Evolutionary conservation across 129 eudicot genomes (phyloP).

Genomic region (Arctium minus): DNA sequence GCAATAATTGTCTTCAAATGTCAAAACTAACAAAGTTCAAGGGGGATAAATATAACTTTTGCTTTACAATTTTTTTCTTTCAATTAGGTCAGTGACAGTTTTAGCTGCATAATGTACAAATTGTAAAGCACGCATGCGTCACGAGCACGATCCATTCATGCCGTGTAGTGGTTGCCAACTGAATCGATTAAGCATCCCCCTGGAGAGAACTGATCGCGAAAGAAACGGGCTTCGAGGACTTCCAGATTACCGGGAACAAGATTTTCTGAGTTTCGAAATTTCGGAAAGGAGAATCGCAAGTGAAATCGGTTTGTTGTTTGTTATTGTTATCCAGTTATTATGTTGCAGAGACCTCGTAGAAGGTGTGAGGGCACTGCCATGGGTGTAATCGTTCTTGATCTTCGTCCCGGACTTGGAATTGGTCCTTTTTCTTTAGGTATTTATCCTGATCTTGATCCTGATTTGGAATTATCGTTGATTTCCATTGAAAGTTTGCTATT

Average conservation of each 20-base stretch:
- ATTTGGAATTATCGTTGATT: background rate
- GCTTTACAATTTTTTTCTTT: background rate
- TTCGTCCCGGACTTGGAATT: conserved; percentile 89
- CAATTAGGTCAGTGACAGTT: background rate
- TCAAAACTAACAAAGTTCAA: conserved; percentile 3
- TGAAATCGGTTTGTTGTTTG: background rate
- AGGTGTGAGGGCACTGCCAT: conserved; percentile 90
- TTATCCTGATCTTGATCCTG: background rate
- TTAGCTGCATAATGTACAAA: conserved; percentile 2
- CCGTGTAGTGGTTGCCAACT: conserved; percentile 34
- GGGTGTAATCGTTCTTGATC: conserved; percentile 86
- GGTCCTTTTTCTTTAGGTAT: conserved; percentile 90
- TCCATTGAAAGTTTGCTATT: background rate
- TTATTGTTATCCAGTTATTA: background rate
- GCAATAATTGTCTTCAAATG: background rate
- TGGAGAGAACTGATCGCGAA: conserved; percentile 4
- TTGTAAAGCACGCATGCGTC: conserved; percentile 15
- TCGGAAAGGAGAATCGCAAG: background rate
- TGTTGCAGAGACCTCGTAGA: conserved; percentile 75
- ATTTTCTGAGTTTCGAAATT: conserved; percentile 3
- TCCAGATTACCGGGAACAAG: background rate
- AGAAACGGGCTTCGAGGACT: background rate
- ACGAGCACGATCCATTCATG: conserved; percentile 6
- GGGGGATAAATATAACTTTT: background rate
- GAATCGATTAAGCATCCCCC: conserved; percentile 15